A percentile compares a stretch with the other conserved stretches of the same genome.
These are phyloP conservation scores for Hyphopichia homilentoma DNA, from an alignment of 805 yeast genomes.

Conservation along the genomic window DNA sequence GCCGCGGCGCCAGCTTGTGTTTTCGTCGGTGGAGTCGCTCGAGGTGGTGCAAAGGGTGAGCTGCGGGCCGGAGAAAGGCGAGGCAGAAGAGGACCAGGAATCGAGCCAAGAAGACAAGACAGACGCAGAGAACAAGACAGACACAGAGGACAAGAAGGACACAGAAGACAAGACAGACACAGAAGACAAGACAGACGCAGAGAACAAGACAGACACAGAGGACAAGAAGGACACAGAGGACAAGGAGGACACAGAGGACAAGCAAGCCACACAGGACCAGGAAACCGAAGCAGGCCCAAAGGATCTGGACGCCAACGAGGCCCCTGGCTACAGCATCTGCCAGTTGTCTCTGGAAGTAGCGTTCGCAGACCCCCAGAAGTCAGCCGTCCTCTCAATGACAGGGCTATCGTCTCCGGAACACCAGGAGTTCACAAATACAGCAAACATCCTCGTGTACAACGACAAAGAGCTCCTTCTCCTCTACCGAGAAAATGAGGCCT, in stretches of 20 bases:
- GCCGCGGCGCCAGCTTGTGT: slow-evolving; percentile 10
- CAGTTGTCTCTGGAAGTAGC: too few relatives aligned
- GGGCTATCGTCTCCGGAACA: too few relatives aligned
- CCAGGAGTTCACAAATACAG: too few relatives aligned
- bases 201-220: background rate
- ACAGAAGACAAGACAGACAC: background rate
- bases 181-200: background rate
- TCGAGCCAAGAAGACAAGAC: background rate
- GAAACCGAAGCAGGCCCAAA: background rate
- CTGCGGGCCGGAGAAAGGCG: background rate
- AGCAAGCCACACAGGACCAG: background rate
- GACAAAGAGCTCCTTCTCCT: too few relatives aligned
- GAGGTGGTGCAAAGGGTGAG: slow-evolving; percentile 6
- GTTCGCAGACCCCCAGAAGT: too few relatives aligned
- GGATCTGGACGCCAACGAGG: background rate
- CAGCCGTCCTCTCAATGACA: too few relatives aligned
- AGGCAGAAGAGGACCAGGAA: background rate
- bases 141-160: background rate
- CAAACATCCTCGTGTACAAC: too few relatives aligned
- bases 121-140: background rate
- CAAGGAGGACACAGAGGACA: background rate
- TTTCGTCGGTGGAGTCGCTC: slow-evolving; percentile 24
- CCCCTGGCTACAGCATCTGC: background rate
- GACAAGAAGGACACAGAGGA: background rate
- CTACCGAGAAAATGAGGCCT: too few relatives aligned